These are phyloP conservation scores for Manihot esculenta DNA, from an alignment of 441 rosid genomes.

Conservation along the genomic window DNA sequence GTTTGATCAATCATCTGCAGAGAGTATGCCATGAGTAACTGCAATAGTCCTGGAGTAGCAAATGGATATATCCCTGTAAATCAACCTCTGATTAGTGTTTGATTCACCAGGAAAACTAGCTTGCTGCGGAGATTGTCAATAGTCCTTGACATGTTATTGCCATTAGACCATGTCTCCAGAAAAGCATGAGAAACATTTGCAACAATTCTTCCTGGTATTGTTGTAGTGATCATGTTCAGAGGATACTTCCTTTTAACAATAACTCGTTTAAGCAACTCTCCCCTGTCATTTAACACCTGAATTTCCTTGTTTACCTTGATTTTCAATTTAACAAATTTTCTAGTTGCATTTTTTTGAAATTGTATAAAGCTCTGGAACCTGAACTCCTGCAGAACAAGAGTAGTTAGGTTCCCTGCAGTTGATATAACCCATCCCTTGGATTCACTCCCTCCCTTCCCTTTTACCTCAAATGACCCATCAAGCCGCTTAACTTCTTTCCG, in stretches of 20 bases:
- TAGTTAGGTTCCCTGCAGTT: constrained; percentile 57
- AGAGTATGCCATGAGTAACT: constrained; percentile 38
- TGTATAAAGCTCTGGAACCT: constrained; percentile 37
- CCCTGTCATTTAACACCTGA: constrained; percentile 35
- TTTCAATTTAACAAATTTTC: constrained; percentile 44
- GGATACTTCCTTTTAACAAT: constrained; percentile 42
- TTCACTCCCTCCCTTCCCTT: constrained; percentile 43
- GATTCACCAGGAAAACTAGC: constrained; percentile 49
- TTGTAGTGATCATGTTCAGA: constrained; percentile 43
- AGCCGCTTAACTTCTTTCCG: constrained; percentile 39
- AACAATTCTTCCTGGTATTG: constrained; percentile 37
- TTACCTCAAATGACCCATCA: constrained; percentile 57
- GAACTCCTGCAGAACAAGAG: constrained; percentile 36
- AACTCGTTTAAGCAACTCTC: constrained; percentile 22
- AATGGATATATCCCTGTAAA: constrained; percentile 36
- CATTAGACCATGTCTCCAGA: constrained; percentile 33
- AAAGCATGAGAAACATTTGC: constrained; percentile 59
- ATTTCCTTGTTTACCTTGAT: constrained; percentile 37
- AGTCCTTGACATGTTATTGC: constrained; percentile 22
- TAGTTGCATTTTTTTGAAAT: constrained; percentile 43
- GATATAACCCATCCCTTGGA: constrained; percentile 68
- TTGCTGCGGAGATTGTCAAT: constrained; percentile 41
- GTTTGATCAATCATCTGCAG: constrained; percentile 10
- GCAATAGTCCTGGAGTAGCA: constrained; percentile 49
- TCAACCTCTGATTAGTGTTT: constrained; percentile 46